phyloP scores from a whole-genome alignment of 2,329 filamentous ascomycete genomes.

The Ceratocystis albifundus region DNA sequence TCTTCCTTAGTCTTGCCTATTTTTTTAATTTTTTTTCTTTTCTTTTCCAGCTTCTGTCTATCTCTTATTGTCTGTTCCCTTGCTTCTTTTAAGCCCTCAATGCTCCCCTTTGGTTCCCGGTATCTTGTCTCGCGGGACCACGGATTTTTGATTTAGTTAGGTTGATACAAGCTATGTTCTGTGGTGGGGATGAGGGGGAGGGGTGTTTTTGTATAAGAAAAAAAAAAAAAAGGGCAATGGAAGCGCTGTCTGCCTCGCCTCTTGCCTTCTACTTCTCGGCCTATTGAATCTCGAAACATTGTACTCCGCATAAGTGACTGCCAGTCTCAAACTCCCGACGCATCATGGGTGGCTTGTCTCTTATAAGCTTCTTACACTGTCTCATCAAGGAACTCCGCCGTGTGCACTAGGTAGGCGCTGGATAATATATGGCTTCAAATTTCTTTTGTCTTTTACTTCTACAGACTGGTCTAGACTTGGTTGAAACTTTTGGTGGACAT shows the following conservation, averaged over 20 bases:
- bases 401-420: background rate
- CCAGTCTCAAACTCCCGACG: conserved; percentile 5
- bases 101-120: background rate
- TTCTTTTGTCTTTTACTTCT: background rate
- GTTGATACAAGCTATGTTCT: background rate
- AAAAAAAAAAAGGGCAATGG: too few species aligned
- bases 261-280: background rate
- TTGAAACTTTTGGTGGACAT: background rate
- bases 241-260: background rate
- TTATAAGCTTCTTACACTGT: conserved; percentile 4
- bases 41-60: background rate
- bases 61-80: background rate
- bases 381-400: background rate
- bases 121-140: background rate
- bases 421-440: background rate
- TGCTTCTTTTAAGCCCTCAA: background rate
- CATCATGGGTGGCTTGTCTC: background rate
- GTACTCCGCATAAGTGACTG: background rate
- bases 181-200: background rate
- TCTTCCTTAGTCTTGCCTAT: background rate
- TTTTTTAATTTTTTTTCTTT: too few species aligned
- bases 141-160: background rate
- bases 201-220: background rate
- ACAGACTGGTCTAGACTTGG: background rate
- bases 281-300: background rate